A percentile compares a stretch with the other conserved stretches of the same genome.
These are phyloP conservation scores for Jacaranda mimosifolia DNA, from an alignment of 257 asterid species.

Conservation along the genomic window DNA sequence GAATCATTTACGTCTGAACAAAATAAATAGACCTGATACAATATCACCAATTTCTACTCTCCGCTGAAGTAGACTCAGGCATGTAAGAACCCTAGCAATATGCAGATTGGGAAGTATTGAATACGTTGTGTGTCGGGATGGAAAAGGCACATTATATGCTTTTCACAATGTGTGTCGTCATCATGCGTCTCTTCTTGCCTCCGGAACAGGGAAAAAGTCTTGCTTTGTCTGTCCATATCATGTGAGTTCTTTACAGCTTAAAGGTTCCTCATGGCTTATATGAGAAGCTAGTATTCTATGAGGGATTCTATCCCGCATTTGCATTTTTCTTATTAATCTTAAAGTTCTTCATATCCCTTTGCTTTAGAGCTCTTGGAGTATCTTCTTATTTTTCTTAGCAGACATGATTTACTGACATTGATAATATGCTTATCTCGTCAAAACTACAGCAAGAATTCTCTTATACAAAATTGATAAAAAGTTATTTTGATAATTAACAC, in stretches of 20 bases:
- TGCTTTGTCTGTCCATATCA: slow-evolving; percentile 95
- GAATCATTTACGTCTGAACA: neutral
- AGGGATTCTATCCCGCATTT: neutral
- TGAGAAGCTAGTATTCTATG: slow-evolving; percentile 3
- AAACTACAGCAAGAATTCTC: neutral
- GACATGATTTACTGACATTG: neutral
- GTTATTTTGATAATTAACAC: neutral
- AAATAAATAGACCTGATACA: neutral
- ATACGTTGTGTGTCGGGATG: slow-evolving; percentile 82
- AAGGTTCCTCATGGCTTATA: neutral
- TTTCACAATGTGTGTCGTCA: slow-evolving; percentile 96
- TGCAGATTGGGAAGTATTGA: slow-evolving; percentile 85
- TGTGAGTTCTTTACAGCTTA: slow-evolving; percentile 59
- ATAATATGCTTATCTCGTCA: neutral
- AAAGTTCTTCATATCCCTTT: neutral
- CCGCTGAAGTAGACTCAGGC: neutral
- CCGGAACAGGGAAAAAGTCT: slow-evolving; percentile 71
- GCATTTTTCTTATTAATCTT: neutral
- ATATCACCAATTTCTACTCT: neutral
- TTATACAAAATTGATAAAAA: neutral
- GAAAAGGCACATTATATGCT: slow-evolving; percentile 61
- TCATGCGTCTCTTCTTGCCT: slow-evolving; percentile 84
- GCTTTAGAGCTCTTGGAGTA: neutral
- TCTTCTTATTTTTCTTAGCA: neutral
- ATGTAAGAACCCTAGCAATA: neutral